A percentile compares a stretch with the other conserved stretches of the same genome.
Evolutionary conservation across 306 rosid genomes (phyloP).

Genomic region (Prunus davidiana): DNA sequence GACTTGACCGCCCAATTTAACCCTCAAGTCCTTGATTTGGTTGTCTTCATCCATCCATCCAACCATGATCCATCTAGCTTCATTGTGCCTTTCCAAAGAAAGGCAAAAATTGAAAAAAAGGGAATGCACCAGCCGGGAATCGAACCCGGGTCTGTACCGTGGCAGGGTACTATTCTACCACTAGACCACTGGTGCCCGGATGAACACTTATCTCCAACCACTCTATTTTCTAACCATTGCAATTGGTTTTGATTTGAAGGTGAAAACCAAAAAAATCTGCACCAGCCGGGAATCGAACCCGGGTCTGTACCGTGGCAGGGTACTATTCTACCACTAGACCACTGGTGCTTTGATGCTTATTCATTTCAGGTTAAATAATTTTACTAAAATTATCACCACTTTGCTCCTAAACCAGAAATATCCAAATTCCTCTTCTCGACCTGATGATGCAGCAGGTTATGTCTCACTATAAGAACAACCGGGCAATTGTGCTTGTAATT

Average conservation of each 20-base stretch:
- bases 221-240: accelerated
- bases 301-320: slow-evolving; percentile 70
- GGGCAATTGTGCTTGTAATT: background rate
- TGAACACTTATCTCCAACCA: accelerated
- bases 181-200: slow-evolving; percentile 16
- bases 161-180: slow-evolving; percentile 26
- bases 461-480: background rate
- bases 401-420: no score
- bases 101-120: background rate
- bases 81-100: background rate
- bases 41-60: slow-evolving; percentile 5
- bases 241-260: background rate
- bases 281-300: slow-evolving; percentile 61
- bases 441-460: no score
- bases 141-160: slow-evolving; percentile 53
- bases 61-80: background rate
- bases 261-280: background rate
- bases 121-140: slow-evolving; percentile 49
- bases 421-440: no score
- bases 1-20: slow-evolving; percentile 1
- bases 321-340: slow-evolving; percentile 98
- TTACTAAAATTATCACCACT: no score
- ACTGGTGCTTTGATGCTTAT: slow-evolving; percentile 48
- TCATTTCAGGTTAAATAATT: no score
- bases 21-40: background rate